Evolutionary conservation across 805 yeast genomes (phyloP).

Genomic region (Candida sithepensis): DNA sequence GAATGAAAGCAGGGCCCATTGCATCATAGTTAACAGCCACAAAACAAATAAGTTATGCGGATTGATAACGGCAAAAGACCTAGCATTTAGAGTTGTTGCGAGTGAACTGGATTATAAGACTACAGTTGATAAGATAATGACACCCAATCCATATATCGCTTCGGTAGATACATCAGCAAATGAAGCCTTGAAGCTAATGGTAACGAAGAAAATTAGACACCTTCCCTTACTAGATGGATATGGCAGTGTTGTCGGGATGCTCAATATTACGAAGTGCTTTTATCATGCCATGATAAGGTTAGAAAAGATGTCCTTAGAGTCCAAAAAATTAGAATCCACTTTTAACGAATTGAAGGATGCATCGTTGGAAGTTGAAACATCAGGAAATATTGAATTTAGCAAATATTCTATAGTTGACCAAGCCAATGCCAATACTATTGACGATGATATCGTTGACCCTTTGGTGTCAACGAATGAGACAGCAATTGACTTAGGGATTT

Average conservation of each 20-base stretch:
- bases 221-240: conserved; percentile 37
- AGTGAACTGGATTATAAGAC: conserved; percentile 24
- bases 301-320: conserved; percentile 38
- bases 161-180: conserved; percentile 37
- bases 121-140: conserved; percentile 37
- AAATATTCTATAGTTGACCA: conserved; percentile 16
- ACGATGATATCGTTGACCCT: conserved; percentile 14
- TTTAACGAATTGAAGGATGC: conserved; percentile 27
- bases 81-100: conserved; percentile 41
- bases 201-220: conserved; percentile 38
- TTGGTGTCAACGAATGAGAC: conserved; percentile 17
- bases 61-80: conserved; percentile 42
- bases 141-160: conserved; percentile 34
- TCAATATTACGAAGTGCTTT: conserved; percentile 45
- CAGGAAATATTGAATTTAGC: conserved; percentile 14
- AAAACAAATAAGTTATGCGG: conserved; percentile 32
- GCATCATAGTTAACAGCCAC: conserved; percentile 35
- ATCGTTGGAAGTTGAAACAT: conserved; percentile 10
- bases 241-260: conserved; percentile 37
- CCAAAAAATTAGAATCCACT: conserved; percentile 30
- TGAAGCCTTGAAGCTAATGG: conserved; percentile 41
- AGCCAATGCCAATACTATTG: not conserved
- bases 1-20: conserved; percentile 38
- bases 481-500: conserved; percentile 24
- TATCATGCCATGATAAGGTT: conserved; percentile 42